Evolutionary conservation across 2,329 filamentous ascomycete species (phyloP), one percentile per base, ranked within the genome.

Genomic region (Aureobasidium sp.): DNA sequence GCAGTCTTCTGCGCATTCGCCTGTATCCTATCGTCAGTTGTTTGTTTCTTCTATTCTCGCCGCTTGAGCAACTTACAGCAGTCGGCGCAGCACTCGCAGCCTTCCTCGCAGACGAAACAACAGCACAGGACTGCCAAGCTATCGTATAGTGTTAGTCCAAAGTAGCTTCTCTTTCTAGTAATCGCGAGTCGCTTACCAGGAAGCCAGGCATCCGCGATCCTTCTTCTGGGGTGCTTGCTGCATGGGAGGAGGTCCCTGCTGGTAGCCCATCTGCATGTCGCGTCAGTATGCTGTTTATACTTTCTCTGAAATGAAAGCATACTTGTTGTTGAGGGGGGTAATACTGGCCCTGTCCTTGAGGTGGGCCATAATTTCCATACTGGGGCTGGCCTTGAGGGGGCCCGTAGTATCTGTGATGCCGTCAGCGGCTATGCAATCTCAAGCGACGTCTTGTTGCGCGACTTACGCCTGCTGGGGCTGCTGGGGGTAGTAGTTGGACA

Each of bases 41-140:
- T 13, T n/a, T n/a, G 6, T 47, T 15, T n/a, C 6, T 50, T 11
- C 16, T 13, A 5, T 16, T 2, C 9, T 6, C 5, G 29, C 9
- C 15, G n/a, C 7, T 27, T 4, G 11, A 2, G 9, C n/a, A 4
- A 60, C 57, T 60, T 52, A 60, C 81, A 81, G 71, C 83, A 85
- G 5, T 86, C 83, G n/a, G 79, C 75, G 69, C 83, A 86, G 74
- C 83, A 86, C 71, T 86, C 83, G 68, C 84, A 86, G 32, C 80
- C 78, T 72, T 86, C 84, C 69, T 86, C 84, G 67, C 82, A 85
- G 32, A 86, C 77, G 72, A 83, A 86, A 69, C 83, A 86, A 71
- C 84, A 87, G 75, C 83, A 86, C 41, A 86, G 71, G 36, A 76
- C 76, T 52, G 81, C 81, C 53, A 85, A 70, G 73, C 57, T 59